Conservation (phyloP, 1,284 basidiomycete species). For the Lignosus rhinocerotis region DNA sequence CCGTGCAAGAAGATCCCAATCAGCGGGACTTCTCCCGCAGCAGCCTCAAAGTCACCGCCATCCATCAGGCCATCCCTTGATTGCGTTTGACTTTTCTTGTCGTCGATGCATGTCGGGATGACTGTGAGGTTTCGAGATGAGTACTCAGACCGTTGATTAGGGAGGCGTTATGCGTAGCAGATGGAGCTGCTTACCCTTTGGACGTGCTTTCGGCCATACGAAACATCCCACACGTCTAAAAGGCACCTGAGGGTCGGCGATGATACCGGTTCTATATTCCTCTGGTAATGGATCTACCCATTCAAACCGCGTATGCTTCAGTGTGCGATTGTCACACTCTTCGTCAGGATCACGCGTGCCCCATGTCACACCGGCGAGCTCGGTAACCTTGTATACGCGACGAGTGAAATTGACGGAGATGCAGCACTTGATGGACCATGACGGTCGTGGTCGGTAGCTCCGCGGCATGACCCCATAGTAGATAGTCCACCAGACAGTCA, state of each 20-base stretch:
- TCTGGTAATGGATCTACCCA: conserved; percentile 47
- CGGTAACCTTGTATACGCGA: conserved; percentile 51
- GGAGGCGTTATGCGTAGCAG: background rate
- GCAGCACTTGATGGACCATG: conserved; percentile 50
- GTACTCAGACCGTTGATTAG: background rate
- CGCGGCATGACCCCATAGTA: conserved; percentile 44
- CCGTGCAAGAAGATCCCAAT: conserved; percentile 54
- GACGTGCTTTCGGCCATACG: conserved; percentile 44
- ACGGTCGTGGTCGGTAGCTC: conserved; percentile 44
- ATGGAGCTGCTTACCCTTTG: conserved; percentile 20
- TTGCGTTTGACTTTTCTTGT: background rate
- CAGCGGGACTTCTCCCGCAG: conserved; percentile 31
- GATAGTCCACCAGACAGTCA: conserved; percentile 45
- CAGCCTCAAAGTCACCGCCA: conserved; percentile 24
- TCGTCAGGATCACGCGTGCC: conserved; percentile 45
- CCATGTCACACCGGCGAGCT: conserved; percentile 55
- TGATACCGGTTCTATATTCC: conserved; percentile 41
- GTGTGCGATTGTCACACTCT: conserved; percentile 30
- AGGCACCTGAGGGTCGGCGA: conserved; percentile 39
- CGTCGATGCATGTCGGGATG: conserved; percentile 5
- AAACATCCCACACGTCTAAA: conserved; percentile 48
- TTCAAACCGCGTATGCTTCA: conserved; percentile 48
- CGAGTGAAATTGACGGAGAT: conserved; percentile 51
- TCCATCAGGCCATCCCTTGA: conserved; percentile 11
- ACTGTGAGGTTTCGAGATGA: conserved; percentile 1